Conservation (phyloP, 345 rosid species). For the Durio zibethinus region DNA sequence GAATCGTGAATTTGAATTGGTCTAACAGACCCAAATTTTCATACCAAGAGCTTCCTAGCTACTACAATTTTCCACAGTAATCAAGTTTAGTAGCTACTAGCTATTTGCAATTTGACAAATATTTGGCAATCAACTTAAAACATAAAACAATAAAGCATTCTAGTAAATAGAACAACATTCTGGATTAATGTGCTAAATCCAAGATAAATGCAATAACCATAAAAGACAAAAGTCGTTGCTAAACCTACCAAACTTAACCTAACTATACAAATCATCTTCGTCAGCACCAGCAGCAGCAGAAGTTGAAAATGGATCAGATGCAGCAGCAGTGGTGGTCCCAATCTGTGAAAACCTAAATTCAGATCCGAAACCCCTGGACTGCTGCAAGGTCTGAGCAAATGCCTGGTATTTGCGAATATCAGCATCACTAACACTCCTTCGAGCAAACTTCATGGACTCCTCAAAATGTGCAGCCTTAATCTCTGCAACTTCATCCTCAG, state of each 20-base stretch:
- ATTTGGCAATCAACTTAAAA: too few relatives aligned
- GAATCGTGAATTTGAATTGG: not conserved
- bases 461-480: constrained; percentile 50
- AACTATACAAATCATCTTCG: constrained; percentile 43
- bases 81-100: too few relatives aligned
- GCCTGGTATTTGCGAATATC: constrained; percentile 45
- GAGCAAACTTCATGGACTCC: constrained; percentile 53
- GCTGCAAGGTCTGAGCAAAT: constrained; percentile 47
- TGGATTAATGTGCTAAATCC: not conserved
- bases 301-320: constrained; percentile 39
- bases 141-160: not conserved
- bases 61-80: not conserved
- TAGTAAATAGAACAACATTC: not conserved
- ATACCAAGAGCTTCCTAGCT: not conserved
- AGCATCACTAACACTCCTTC: constrained; percentile 51
- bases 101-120: too few relatives aligned
- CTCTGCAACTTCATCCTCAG: constrained; percentile 48
- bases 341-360: constrained; percentile 43
- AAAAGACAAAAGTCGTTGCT: not conserved
- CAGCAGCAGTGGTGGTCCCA: constrained; percentile 3
- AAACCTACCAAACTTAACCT: constrained; percentile 14
- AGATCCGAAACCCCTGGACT: constrained; percentile 41
- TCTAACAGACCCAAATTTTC: not conserved
- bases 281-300: constrained; percentile 32
- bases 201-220: not conserved